Evolutionary conservation across 192 early-diverging fungal species (phyloP).

Genomic region (Umbelopsis sp.): DNA sequence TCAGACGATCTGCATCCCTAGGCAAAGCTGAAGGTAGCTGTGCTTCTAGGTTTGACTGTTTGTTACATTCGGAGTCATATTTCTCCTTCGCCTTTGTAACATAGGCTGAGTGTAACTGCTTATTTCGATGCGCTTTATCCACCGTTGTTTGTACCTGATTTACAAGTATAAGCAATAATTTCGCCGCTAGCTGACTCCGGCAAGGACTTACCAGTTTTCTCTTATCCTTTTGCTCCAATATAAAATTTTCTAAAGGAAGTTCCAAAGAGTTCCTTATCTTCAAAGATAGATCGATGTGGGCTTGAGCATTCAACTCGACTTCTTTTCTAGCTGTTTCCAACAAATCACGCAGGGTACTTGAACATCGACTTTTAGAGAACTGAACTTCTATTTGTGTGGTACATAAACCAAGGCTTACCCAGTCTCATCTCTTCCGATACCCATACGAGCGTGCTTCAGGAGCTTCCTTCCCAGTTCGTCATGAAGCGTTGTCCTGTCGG

Average conservation of each 20-base stretch:
- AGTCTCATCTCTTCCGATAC: conserved; percentile 69
- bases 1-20: conserved; percentile 27
- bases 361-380: neutral
- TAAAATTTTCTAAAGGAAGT: conserved; percentile 61
- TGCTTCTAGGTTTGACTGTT: conserved; percentile 47
- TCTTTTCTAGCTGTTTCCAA: conserved; percentile 62
- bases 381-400: neutral
- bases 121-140: conserved; percentile 55
- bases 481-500: conserved; percentile 60
- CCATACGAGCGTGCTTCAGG: conserved; percentile 59
- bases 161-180: neutral
- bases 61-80: conserved; percentile 55
- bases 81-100: conserved; percentile 54
- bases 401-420: conserved; percentile 46
- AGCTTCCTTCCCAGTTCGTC: conserved; percentile 75
- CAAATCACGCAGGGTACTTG: conserved; percentile 57
- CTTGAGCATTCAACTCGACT: conserved; percentile 63
- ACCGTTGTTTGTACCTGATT: conserved; percentile 49
- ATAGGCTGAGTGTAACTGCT: conserved; percentile 48
- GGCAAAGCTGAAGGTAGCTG: conserved; percentile 17
- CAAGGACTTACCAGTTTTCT: conserved; percentile 50
- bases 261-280: conserved; percentile 68
- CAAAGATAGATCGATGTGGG: conserved; percentile 63
- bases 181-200: neutral
- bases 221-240: conserved; percentile 65